Base-by-base conservation (phyloP, 345 rosid genomes). In the Boechera retrofracta region DNA sequence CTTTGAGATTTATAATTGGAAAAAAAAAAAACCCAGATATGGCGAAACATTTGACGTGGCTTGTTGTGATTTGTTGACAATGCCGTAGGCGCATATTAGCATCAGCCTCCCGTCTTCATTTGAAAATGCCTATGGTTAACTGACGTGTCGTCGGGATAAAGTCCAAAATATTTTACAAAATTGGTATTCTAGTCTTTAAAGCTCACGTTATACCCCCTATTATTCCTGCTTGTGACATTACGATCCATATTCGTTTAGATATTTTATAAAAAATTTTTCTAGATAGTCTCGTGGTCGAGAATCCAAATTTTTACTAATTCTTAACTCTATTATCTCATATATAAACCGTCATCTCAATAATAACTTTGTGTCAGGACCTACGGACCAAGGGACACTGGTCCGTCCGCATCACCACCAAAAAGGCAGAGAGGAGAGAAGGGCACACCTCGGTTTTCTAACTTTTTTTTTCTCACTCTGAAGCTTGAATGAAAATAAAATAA, bases 11-110 rank as follows among this genome's bases (percentile, higher is more conserved):
- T 53, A 38, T 52, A n/a, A 4, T 4, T 12, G 1, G 1, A 10
- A 10, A 42, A 2, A 35, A 1, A 57, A n/a, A 10, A 21, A 21
- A 21, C 24, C 0, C 8, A 38, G 12, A 51, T 7, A 41, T 1
- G n/a, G 66, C 16, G 0, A 28, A 67, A 59, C 9, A 44, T 13
- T 47, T 59, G 21, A 28, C 76, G 58, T 69, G 70, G 65, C 57
- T 28, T 69, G 3, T 10, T 38, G 5, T 39, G 26, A 64, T 64
- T 64, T 11, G 76, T 15, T 18, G 39, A 47, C 3, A 26, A 8
- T 61, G 59, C 64, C 66, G 53, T 63, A 38, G 49, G 78, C 76
- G 76, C 76, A 83, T 55, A 57, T 77, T 83, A 83, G 80, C 76
- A n/a, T 57, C 35, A 21, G 16, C 31, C 69, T 56, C 42, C 3